These are phyloP conservation scores for Boletus barrowsii DNA, from an alignment of 768 basidiomycete species.

Conservation along the genomic window DNA sequence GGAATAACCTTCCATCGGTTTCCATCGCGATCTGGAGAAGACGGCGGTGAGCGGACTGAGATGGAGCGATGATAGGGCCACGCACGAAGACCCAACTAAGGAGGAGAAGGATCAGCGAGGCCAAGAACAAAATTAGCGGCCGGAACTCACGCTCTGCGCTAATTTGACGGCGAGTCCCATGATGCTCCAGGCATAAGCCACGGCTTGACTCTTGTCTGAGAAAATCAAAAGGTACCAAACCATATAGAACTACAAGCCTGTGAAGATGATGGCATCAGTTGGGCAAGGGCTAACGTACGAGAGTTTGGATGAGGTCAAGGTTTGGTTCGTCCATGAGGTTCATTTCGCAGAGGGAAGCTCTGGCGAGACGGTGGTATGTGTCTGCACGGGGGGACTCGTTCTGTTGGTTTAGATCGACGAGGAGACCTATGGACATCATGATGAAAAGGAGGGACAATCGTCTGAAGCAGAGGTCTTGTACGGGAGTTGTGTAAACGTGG, in stretches of 20 bases:
- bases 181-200: slow-evolving; percentile 72
- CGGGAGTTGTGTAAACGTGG: slow-evolving; percentile 61
- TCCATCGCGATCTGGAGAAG: slow-evolving; percentile 59
- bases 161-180: slow-evolving; percentile 74
- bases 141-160: slow-evolving; percentile 60
- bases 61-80: slow-evolving; percentile 14
- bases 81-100: slow-evolving; percentile 66
- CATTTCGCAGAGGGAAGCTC: slow-evolving; percentile 68
- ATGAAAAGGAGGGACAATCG: slow-evolving; percentile 66
- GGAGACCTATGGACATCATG: slow-evolving; percentile 68
- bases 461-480: slow-evolving; percentile 61
- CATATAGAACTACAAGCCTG: slow-evolving; percentile 58
- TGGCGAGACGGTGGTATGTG: slow-evolving; percentile 62
- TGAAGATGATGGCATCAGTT: slow-evolving; percentile 29
- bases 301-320: slow-evolving; percentile 65
- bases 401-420: slow-evolving; percentile 59
- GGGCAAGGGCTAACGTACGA: slow-evolving; percentile 40
- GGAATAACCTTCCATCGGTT: slow-evolving; percentile 63
- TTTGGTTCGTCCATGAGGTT: slow-evolving; percentile 74
- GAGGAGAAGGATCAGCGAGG: slow-evolving; percentile 2
- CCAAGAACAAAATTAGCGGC: background rate
- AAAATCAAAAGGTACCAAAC: slow-evolving; percentile 73
- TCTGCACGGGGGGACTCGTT: slow-evolving; percentile 58
- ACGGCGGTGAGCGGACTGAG: slow-evolving; percentile 23
- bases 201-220: slow-evolving; percentile 69